Evolutionary conservation across 495 filamentous ascomycete genomes (phyloP).

Genomic region (Lophiotrema nucula): DNA sequence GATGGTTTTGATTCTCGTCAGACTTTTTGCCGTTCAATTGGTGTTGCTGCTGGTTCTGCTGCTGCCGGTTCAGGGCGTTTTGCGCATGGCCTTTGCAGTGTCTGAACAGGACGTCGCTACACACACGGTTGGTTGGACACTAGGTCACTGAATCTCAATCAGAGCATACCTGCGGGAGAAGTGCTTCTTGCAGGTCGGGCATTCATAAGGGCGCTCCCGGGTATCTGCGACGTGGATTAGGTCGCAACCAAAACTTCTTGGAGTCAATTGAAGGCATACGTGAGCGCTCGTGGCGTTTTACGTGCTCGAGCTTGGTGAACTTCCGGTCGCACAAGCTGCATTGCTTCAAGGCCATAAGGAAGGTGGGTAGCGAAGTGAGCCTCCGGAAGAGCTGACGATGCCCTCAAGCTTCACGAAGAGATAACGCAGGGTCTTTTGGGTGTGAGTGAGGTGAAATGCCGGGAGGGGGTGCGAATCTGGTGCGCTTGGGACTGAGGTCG

Average conservation of each 20-base stretch:
- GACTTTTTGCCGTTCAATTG: constrained; percentile 2
- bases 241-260: background rate
- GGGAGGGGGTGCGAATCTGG: constrained; percentile 22
- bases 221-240: constrained; percentile 46
- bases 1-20: constrained; percentile 7
- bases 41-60: constrained; percentile 23
- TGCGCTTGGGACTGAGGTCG: background rate
- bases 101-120: constrained; percentile 54
- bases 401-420: constrained; percentile 1
- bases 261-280: constrained; percentile 42
- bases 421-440: constrained; percentile 16
- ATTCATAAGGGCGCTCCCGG: constrained; percentile 55
- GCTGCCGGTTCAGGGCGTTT: constrained; percentile 34
- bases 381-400: constrained; percentile 11
- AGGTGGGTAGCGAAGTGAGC: background rate
- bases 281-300: constrained; percentile 55
- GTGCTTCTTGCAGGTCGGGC: constrained; percentile 52
- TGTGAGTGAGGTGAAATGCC: constrained; percentile 14
- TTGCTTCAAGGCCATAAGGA: constrained; percentile 49
- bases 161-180: constrained; percentile 52
- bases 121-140: constrained; percentile 8
- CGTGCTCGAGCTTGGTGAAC: constrained; percentile 57
- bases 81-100: constrained; percentile 52
- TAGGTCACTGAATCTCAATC: constrained; percentile 15
- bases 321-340: constrained; percentile 53